Conservation (phyloP, 768 basidiomycete species). For the Dentipellis fragilis region DNA sequence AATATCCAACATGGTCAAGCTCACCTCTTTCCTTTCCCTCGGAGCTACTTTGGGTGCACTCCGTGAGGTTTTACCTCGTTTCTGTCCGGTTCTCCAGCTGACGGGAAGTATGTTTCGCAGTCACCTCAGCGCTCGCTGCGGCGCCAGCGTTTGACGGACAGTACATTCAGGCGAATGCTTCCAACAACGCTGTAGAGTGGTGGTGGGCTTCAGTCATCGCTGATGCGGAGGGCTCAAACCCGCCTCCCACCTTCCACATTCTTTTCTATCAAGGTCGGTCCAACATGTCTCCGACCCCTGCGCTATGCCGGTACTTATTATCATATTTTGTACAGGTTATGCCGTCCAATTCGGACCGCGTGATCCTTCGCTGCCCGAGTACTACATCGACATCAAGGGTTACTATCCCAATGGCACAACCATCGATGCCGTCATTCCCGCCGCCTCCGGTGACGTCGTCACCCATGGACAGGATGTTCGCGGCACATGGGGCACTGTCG, state of each 20-base stretch:
- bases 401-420: constrained; percentile 14
- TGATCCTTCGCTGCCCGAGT: constrained; percentile 1
- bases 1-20: too few species aligned
- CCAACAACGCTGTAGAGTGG: constrained; percentile 16
- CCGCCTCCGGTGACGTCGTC: constrained; percentile 10
- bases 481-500: constrained; percentile 14
- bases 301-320: background rate
- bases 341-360: background rate
- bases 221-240: constrained; percentile 1
- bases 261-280: constrained; percentile 17
- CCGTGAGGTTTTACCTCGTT: too few species aligned
- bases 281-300: background rate
- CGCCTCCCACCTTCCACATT: constrained; percentile 14
- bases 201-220: constrained; percentile 17
- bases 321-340: constrained; percentile 1
- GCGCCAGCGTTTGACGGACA: constrained; percentile 14
- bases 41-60: too few species aligned
- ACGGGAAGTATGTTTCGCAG: too few species aligned
- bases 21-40: too few species aligned
- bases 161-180: constrained; percentile 11
- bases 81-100: too few species aligned
- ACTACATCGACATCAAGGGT: constrained; percentile 15
- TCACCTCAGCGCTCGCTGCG: too few species aligned
- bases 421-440: constrained; percentile 11
- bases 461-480: constrained; percentile 8